Percentiles rank a stretch among this genome's conserved stretches.
Evolutionary conservation across 2,329 filamentous ascomycete species (phyloP).

Genomic region (Aspergillus sp.): DNA sequence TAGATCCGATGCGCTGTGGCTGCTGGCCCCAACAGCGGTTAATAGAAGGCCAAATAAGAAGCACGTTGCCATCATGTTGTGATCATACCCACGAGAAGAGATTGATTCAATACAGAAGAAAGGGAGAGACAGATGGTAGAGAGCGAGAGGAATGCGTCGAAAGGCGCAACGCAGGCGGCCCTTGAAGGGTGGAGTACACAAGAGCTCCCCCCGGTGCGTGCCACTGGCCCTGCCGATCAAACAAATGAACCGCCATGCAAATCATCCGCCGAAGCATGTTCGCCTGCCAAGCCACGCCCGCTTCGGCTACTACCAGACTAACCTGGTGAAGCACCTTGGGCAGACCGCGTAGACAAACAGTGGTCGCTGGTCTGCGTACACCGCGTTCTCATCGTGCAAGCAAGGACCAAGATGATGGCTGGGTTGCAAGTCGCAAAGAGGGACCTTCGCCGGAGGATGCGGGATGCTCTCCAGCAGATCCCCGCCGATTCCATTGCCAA

Average conservation of each 20-base stretch:
- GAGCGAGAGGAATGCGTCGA: constrained; percentile 10
- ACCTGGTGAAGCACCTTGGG: too few species aligned
- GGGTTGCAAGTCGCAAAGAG: constrained; percentile 70
- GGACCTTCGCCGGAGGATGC: constrained; percentile 71
- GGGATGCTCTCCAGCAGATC: constrained; percentile 63
- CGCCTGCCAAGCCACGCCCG: constrained; percentile 15
- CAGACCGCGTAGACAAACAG: too few species aligned
- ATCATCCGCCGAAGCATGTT: constrained; percentile 14
- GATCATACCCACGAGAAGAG: constrained; percentile 8
- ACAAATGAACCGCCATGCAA: constrained; percentile 12
- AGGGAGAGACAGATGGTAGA: constrained; percentile 2
- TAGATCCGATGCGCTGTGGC: constrained; percentile 50
- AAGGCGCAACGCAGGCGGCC: constrained; percentile 15
- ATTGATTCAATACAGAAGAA: neutral
- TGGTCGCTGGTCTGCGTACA: neutral
- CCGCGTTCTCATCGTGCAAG: neutral
- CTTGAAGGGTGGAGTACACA: constrained; percentile 10
- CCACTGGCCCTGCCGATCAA: constrained; percentile 17
- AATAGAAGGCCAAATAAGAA: constrained; percentile 39
- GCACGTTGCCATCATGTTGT: constrained; percentile 32
- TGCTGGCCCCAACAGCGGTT: constrained; percentile 40
- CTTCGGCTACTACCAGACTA: neutral
- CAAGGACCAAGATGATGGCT: constrained; percentile 48
- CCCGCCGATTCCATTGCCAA: constrained; percentile 60
- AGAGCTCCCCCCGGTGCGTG: constrained; percentile 3